These are phyloP conservation scores for Lophium mytilinum DNA, from an alignment of 495 filamentous ascomycete genomes.

Conservation along the genomic window DNA sequence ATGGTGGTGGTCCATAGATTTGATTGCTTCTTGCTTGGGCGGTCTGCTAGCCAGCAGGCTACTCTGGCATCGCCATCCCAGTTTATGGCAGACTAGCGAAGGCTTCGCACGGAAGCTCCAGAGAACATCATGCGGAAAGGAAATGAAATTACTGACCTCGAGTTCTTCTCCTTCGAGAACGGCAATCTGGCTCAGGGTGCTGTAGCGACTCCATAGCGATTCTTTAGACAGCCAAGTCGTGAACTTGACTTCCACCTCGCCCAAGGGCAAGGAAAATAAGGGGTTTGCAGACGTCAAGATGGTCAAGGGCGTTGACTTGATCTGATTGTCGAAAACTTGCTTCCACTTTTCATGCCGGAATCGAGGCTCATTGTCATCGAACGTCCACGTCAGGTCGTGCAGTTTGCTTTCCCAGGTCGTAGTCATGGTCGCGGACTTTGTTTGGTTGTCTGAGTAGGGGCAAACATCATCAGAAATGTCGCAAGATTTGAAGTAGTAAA, in stretches of 20 bases:
- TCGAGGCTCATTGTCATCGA: slow-evolving; percentile 43
- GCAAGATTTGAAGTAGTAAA: background rate
- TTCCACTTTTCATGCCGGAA: slow-evolving; percentile 41
- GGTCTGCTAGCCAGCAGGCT: too few relatives aligned
- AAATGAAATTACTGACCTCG: slow-evolving; percentile 33
- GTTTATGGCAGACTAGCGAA: background rate
- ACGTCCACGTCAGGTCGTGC: slow-evolving; percentile 43
- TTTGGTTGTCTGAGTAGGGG: slow-evolving; percentile 4
- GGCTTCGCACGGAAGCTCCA: too few relatives aligned
- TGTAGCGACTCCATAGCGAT: slow-evolving; percentile 46
- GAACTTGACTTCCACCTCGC: slow-evolving; percentile 33
- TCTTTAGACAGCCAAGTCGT: slow-evolving; percentile 36
- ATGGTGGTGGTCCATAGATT: too few relatives aligned
- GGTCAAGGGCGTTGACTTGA: slow-evolving; percentile 33
- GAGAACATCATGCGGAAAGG: too few relatives aligned
- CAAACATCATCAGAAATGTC: background rate
- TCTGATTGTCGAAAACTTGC: slow-evolving; percentile 42
- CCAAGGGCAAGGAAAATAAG: slow-evolving; percentile 45
- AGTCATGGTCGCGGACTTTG: slow-evolving; percentile 33
- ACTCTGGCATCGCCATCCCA: background rate
- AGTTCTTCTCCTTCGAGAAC: slow-evolving; percentile 43
- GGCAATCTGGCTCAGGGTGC: slow-evolving; percentile 54
- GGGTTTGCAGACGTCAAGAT: slow-evolving; percentile 37
- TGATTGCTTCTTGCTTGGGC: too few relatives aligned
- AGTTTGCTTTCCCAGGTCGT: slow-evolving; percentile 49